These are phyloP conservation scores for Phytophthora pistaciae DNA, from an alignment of 352 stramenopile species.

Conservation along the genomic window DNA sequence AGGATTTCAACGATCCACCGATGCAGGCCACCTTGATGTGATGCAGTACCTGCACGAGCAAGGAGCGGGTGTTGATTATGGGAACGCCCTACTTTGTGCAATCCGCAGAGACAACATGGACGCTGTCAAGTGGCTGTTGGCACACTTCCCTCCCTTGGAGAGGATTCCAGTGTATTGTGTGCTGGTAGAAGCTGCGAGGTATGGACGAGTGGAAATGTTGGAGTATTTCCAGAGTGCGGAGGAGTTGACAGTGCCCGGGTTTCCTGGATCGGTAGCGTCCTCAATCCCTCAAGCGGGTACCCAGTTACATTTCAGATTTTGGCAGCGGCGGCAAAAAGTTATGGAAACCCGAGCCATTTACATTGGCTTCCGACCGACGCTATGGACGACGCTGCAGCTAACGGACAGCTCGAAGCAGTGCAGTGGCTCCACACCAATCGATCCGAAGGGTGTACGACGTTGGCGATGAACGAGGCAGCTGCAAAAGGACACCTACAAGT, in stretches of 20 bases:
- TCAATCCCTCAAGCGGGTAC: too few relatives aligned
- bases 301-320: too few relatives aligned
- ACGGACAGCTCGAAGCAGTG: not conserved
- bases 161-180: not conserved
- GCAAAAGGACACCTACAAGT: not conserved
- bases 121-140: not conserved
- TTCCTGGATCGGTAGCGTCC: too few relatives aligned
- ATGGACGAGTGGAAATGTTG: not conserved
- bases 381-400: not conserved
- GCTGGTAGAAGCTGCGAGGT: not conserved
- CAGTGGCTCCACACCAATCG: not conserved
- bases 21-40: too few relatives aligned
- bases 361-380: not conserved
- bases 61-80: not conserved
- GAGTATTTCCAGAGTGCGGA: not conserved
- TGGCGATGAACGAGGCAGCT: not conserved
- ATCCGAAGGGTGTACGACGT: not conserved
- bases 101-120: not conserved
- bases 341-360: too few relatives aligned
- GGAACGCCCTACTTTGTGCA: not conserved
- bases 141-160: not conserved
- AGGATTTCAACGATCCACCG: too few relatives aligned
- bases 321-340: too few relatives aligned
- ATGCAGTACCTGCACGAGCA: not conserved
- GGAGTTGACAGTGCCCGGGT: too few relatives aligned